Base-by-base conservation (phyloP, 1,284 basidiomycete genomes). In the Ganoderma boninense region DNA sequence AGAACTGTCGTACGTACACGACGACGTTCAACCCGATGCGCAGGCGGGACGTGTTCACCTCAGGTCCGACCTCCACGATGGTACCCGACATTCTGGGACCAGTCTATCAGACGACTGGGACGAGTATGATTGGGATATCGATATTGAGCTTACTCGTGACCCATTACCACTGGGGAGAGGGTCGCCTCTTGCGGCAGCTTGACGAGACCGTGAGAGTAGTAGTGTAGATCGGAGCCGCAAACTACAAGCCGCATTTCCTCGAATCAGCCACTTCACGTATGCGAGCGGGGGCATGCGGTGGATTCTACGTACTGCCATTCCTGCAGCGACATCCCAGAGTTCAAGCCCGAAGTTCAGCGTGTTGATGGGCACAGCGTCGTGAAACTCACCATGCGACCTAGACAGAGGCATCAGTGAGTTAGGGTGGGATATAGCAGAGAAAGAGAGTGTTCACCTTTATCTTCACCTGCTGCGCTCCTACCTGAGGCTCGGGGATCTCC, bases 211-310 rank as follows among this genome's bases (percentile, higher is more conserved):
- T 70, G 67, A 64, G 75, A 66, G 49, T 72, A 81, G 2, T 76
- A 75, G 67, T 81, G 79, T 38, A 81, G 61, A 65, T 81, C 81
- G 23, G 77, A 77, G 14, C 75, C 76, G 49, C 73, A 77, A 44
- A 74, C 74, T 75, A 29, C 11, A 38, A 13, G 7, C 54, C 16
- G 11, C 6, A 61, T 23, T 7, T 11, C 5, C 16, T 20, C 8
- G 4, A 5, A 13, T 60, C 13, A 38, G 7, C 11, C 14, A 0
- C 3, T 6, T 7, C 32, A 64, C 8, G 26, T 13, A 26, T 32
- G 29, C 2, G 23, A 11, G 49, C 13, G 6, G 10, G 14, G 7
- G 18, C 2, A 38, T 5, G 20, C 8, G 20, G 6, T 13, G 35
- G 2, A 23, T 38, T 18, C 1, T 32, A 67, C 68, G 49, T 54